Conservation (phyloP, 202 grass and related monocot genomes). For the Schoenoplectus tabernaemontani region DNA sequence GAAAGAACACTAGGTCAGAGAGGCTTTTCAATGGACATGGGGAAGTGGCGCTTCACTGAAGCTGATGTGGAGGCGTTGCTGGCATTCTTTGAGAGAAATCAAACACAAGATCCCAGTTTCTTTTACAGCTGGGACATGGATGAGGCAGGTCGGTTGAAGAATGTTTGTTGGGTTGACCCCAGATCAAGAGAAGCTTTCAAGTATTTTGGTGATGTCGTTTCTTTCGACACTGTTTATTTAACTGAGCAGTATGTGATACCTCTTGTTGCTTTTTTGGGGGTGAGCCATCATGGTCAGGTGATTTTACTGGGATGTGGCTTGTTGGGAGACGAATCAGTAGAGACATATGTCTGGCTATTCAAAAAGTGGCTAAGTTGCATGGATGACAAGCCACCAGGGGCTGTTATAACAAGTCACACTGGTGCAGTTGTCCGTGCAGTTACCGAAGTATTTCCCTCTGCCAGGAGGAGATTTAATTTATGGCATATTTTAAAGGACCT, state of each 20-base stretch:
- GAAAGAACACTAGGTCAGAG: slow-evolving; percentile 42
- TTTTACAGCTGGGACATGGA: slow-evolving; percentile 88
- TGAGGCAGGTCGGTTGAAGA: slow-evolving; percentile 64
- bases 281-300: slow-evolving; percentile 86
- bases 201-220: slow-evolving; percentile 78
- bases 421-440: slow-evolving; percentile 50
- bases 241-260: slow-evolving; percentile 62
- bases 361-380: slow-evolving; percentile 83
- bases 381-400: slow-evolving; percentile 68
- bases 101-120: slow-evolving; percentile 70
- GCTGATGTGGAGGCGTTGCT: slow-evolving; percentile 66
- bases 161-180: slow-evolving; percentile 87
- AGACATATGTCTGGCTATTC: slow-evolving; percentile 80
- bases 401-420: slow-evolving; percentile 70
- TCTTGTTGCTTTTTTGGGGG: slow-evolving; percentile 63
- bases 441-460: slow-evolving; percentile 48
- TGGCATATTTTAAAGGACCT: slow-evolving; percentile 92
- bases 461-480: slow-evolving; percentile 64
- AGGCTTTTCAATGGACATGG: slow-evolving; percentile 50
- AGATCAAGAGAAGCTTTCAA: slow-evolving; percentile 68
- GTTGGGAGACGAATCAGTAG: slow-evolving; percentile 61
- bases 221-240: slow-evolving; percentile 69
- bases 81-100: slow-evolving; percentile 74
- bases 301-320: slow-evolving; percentile 88
- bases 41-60: slow-evolving; percentile 57